Base-by-base conservation (phyloP, 2,329 filamentous ascomycete species). In the Beauveria medogensis region DNA sequence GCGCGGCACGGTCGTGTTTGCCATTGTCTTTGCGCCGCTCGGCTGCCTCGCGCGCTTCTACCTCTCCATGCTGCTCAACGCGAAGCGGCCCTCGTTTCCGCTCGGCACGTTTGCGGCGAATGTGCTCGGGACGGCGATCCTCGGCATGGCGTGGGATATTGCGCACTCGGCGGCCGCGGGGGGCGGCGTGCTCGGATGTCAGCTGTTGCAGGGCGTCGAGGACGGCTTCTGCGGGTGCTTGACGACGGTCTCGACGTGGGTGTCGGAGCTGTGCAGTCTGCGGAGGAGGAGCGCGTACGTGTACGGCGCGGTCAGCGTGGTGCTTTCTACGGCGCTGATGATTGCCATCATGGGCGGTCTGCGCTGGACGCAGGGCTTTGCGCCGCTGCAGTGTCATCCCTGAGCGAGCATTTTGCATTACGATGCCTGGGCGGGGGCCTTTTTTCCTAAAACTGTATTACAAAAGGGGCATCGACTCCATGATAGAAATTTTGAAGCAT, bases 21-120 rank as follows among this genome's bases (percentile, higher is more conserved):
- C 91, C 0, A 78, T 94, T 28, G 85, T 92, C 2, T 94, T 97
- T 67, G 89, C 91, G 1, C 93, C 93, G 0, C 66, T 91, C 0
- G 93, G 93, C 0, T 92, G 89, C 66, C 74, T 96, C 0, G 70
- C 81, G 0, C 83, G 93, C 3, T 96, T 90, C 75, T 92, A 91
- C 70, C 73, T 83, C 1, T 89, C 89, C 0, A 70, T 89, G 7
- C 72, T 77, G 26, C 80, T 96, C n/a, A 97, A 97, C 67, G 77
- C 82, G 0, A 78, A 83, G 22, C 66, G 85, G 0, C 72, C 84
- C 0, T 75, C 80, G 0, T 97, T 97, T 66, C 93, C 93, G 0
- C 72, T 97, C 0, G 93, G 93, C 2, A 97, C 93, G 0, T 96
- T 97, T 67, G 75, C 77, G 0, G 91, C 89, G 30, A 97, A 97